Base-by-base conservation (phyloP, 2,329 filamentous ascomycete genomes). In the Colletotrichum siamense region DNA sequence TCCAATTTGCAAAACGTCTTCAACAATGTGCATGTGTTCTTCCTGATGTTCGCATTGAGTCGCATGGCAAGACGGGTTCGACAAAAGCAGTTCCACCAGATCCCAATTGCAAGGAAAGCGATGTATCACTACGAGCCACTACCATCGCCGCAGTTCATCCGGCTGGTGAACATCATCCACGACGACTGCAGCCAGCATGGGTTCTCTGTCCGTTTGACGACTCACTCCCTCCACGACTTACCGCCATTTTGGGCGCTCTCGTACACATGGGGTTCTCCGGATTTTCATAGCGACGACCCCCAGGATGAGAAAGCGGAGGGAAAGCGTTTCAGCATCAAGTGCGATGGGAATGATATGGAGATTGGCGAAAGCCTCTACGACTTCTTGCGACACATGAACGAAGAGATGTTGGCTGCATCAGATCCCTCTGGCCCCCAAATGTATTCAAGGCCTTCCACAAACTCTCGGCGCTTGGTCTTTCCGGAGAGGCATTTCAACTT, bases 91-190 rank as follows among this genome's bases (percentile, higher is more conserved):
- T 0, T 30, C 1, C 59, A 5, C 3, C 59, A 30, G 30, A 2
- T 12, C 0, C 2, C 18, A 5, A 5, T 16, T 1, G 28, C 2
- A 10, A 64, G 9, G 15, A 64, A 24, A 36, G 32, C 63, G 6
- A 52, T 52, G 36, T 66, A 66, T 24, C 28, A 24, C 24, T 66
- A 66, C 30, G 22, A 26, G n/a, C 39, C 85, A 61, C 24, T 73
- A 6, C 69, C 69, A 8, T 26, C 55, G 3, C 44, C 57, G 8
- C 26, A 44, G 10, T 74, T 52, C 8, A 59, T 76, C 22, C 70
- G 64, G 12, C 61, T 76, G 6, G 18, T 76, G 22, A 59, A 65
- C 10, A 69, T 76, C 10, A 2, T 36, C 5, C 57, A 13, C 8
- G 39, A 74, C 18, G 8, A 18, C 3, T 34, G 32, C 34, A 26